Conservation (phyloP, 345 rosid genomes). For the Garcia nutans region DNA sequence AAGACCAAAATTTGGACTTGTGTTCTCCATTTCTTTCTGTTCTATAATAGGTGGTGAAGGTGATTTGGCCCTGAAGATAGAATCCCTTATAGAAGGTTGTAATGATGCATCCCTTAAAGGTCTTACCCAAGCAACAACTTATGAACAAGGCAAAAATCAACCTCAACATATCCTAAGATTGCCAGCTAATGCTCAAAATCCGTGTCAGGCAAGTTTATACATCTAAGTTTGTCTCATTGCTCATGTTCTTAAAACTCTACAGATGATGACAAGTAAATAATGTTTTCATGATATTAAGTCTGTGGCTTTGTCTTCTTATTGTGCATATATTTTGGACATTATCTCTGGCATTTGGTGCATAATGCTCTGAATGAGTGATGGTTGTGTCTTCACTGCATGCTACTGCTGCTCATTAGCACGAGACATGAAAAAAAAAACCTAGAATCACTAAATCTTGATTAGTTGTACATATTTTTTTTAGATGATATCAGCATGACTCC, state of each 20-base stretch:
- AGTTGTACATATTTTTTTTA: background rate
- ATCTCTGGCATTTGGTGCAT: background rate
- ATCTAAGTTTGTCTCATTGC: background rate
- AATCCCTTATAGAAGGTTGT: slow-evolving; percentile 47
- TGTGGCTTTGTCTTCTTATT: background rate
- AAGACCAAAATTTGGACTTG: background rate
- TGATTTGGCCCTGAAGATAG: slow-evolving; percentile 46
- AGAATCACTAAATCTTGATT: background rate
- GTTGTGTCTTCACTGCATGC: background rate
- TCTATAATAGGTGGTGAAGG: slow-evolving; percentile 40
- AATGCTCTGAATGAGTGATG: background rate
- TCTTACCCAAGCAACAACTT: slow-evolving; percentile 9
- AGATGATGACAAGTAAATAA: background rate
- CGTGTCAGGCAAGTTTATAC: slow-evolving; percentile 51
- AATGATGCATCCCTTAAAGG: slow-evolving; percentile 31
- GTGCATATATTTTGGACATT: background rate
- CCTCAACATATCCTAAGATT: slow-evolving; percentile 27
- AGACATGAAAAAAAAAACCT: background rate
- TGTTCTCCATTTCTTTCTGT: background rate
- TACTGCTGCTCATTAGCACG: background rate
- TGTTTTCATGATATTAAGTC: background rate
- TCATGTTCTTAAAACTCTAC: background rate
- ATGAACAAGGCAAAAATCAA: slow-evolving; percentile 30
- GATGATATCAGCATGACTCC: background rate
- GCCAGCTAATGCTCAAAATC: slow-evolving; percentile 33